phyloP scores from a whole-genome alignment of 163 green algal species.

The Chloromonas sp. region DNA sequence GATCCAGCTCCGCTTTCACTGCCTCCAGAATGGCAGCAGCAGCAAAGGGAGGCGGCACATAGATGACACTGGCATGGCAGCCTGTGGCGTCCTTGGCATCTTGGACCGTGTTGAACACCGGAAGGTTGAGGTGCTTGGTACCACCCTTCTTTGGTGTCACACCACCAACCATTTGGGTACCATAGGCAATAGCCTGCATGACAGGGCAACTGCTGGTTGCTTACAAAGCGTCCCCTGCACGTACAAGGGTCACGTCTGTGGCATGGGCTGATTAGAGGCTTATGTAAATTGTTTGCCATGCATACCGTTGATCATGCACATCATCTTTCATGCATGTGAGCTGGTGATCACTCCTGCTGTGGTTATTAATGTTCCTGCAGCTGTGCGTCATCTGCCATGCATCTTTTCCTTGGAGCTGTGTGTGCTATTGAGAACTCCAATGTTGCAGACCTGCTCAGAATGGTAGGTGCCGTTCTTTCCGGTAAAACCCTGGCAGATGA shows the following conservation, averaged over 20 bases:
- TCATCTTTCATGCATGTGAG: not conserved
- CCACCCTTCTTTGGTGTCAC: slow-evolving; percentile 96
- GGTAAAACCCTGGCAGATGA: slow-evolving; percentile 96
- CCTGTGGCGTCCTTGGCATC: slow-evolving; percentile 81
- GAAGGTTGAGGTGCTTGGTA: slow-evolving; percentile 87
- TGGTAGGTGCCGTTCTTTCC: slow-evolving; percentile 99
- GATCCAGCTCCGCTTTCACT: slow-evolving; percentile 86
- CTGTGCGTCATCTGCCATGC: too few species aligned
- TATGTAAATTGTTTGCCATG: not conserved
- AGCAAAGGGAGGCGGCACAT: slow-evolving; percentile 93
- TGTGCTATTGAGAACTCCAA: too few species aligned
- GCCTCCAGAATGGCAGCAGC: slow-evolving; percentile 90
- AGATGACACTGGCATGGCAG: slow-evolving; percentile 87
- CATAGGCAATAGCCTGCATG: slow-evolving; percentile 89
- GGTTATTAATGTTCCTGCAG: too few species aligned
- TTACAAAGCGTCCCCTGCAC: not conserved
- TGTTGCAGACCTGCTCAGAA: slow-evolving; percentile 73
- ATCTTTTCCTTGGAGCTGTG: not conserved
- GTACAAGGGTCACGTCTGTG: not conserved
- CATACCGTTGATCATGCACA: not conserved
- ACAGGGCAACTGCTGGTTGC: too few species aligned
- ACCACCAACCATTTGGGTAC: slow-evolving; percentile 96
- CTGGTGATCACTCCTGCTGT: not conserved
- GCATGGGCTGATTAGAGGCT: not conserved
- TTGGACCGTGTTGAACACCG: slow-evolving; percentile 87